Evolutionary conservation across 805 yeast species (phyloP).

Genomic region (Wickerhamomyces canadensis): DNA sequence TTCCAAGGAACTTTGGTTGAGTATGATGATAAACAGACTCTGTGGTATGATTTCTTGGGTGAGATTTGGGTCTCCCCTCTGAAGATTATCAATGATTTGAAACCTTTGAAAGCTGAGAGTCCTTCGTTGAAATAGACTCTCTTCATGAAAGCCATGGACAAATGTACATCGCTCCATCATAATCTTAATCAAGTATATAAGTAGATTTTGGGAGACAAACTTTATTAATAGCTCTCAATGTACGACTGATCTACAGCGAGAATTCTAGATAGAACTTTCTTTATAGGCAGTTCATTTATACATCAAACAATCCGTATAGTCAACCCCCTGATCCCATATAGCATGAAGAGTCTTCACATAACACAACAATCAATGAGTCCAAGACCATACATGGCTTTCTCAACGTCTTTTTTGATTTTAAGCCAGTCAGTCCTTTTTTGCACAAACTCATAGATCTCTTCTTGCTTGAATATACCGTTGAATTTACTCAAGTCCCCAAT

Average conservation of each 20-base stretch:
- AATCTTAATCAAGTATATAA: too few relatives aligned
- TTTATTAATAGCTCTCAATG: too few relatives aligned
- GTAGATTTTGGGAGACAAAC: too few relatives aligned
- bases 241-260: too few relatives aligned
- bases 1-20: conserved; percentile 42
- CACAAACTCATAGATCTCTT: conserved; percentile 90
- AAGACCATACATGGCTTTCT: conserved; percentile 91
- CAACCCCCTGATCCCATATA: too few relatives aligned
- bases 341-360: conserved; percentile 28
- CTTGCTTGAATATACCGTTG: conserved; percentile 85
- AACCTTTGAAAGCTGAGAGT: not conserved
- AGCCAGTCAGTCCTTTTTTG: conserved; percentile 87
- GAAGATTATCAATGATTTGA: conserved; percentile 7
- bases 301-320: too few relatives aligned
- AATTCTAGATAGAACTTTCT: too few relatives aligned
- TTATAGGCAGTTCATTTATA: too few relatives aligned
- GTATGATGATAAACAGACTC: conserved; percentile 21
- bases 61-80: conserved; percentile 44
- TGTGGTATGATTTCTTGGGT: conserved; percentile 34
- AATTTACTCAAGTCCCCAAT: conserved; percentile 80
- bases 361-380: conserved; percentile 73
- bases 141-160: not conserved
- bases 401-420: conserved; percentile 69
- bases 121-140: not conserved
- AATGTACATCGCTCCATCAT: not conserved